Base-by-base conservation (phyloP, 768 basidiomycete species). In the Lepiota venenata region DNA sequence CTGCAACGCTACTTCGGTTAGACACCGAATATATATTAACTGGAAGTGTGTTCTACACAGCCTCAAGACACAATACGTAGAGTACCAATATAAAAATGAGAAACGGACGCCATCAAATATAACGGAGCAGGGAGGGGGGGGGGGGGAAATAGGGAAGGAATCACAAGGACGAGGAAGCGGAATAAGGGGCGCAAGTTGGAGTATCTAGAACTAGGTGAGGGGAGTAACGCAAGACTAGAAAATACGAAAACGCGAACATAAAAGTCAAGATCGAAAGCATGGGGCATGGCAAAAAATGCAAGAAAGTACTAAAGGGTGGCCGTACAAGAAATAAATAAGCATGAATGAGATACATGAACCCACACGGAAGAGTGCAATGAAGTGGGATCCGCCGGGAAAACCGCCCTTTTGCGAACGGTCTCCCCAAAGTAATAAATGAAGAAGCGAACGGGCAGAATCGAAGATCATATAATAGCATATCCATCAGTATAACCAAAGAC, bases 31-130 rank as follows among this genome's bases (percentile, higher is more conserved):
- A 25, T 51, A 51, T 40, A 51, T 51, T 63, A 63, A 54, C 57
- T 51, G 52, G 62, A 63, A 61, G 62, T 59, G 58, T 59, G 58
- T 56, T 58, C 58, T 50, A 63, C 60, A 59, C 60, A 52, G 50
- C 59, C 58, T 55, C 41, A 35, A 50, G 43, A 56, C 37, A 46
- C 40, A 56, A 56, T 49, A 44, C 16, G 55, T 44, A 50, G 22
- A 15, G 37, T 37, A 46, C 5, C 18, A 45, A 52, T 38, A 47
- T 25, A 41, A 46, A 20, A 50, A 39, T 25, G 15, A 21, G 25
- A 27, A 20, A 45, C 29, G 43, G 45, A 46, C 25, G 36, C 14
- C 21, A 47, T 35, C 32, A 41, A 46, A 58, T 63, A 61, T 36
- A 39, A 41, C 36, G 38, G 47, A 25, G 39, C 16, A 44, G 54